Base-by-base conservation (phyloP, 176 grass and related monocot genomes). In the Cocos nucifera region DNA sequence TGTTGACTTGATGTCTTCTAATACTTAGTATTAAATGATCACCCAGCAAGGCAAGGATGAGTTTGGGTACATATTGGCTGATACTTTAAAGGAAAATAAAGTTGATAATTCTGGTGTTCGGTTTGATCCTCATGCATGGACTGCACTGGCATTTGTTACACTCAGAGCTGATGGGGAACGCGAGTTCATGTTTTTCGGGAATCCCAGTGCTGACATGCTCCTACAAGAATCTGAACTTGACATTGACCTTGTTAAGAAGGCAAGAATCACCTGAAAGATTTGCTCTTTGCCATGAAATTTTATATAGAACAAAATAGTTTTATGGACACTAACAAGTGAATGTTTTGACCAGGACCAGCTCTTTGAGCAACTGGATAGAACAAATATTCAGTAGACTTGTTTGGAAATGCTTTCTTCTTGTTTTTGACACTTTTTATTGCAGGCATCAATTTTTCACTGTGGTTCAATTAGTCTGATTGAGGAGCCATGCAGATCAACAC, bases 181-280 rank as follows among this genome's bases (percentile, higher is more conserved):
- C 21, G 21, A 21, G 21, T 61, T 61, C 29, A 32, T 61, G 26
- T 61, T 61, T 32, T 61, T n/a, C 26, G 17, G 17, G 24, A 35
- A 32, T 26, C 58, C 58, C 22, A 60, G 26, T 29, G 58, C 26
- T 18, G 58, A 61, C 12, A 61, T 61, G 26, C 25, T 32, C 16
- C 26, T 60, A n/a, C 17, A 35, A 26, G 58, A 61, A 30, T 35
- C 58, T 17, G 58, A 61, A 61, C 58, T 61, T 30, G 58, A 61
- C 26, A 61, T 30, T 61, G 26, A 61, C 27, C 25, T 61, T 27
- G 32, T 61, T 2, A 61, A 61, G 8, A 61, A 61, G 25, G 58
- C 29, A 35, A 21, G 54, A 30, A 60, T 29, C 22, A 18, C 23
- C 26, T n/a, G 17, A 17, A 35, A 22, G 18, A 20, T 55, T 18